Base-by-base conservation (phyloP, 306 rosid species). In the Rubus idaeus region DNA sequence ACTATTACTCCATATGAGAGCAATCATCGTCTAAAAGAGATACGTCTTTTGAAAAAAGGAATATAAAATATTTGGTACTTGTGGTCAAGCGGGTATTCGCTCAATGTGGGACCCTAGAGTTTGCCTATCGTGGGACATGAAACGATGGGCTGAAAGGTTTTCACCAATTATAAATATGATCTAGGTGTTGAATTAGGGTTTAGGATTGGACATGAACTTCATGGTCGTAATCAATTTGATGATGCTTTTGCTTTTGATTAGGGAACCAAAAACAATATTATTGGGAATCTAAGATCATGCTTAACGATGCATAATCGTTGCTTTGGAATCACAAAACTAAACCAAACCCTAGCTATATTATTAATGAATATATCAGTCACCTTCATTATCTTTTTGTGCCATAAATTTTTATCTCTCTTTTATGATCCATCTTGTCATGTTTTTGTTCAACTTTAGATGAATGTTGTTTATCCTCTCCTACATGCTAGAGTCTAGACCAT, bases 81-180 rank as follows among this genome's bases (percentile, higher is more conserved):
- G 90, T 90, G 93, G 91, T 85, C 87, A 86, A 90, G 93, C 79
- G 87, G 77, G 85, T 88, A 81, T 84, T 90, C 79, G 87, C 88
- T 60, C 57, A 81, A 55, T 75, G 10, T 55, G 75, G 68, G 95
- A 77, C 56, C 91, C 96, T 89, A 87, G 10, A 71, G 82, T 60
- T 78, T 57, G 76, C 87, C 79, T 53, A 73, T 84, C 40, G 11
- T 78, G 90, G 8, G 87, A 89, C 97, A 92, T 37, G 93, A 88
- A 85, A 80, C 86, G 89, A 92, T 95, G 97, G 95, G 90, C 86
- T 90, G 88, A 88, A 92, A 90, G 89, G 82, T 84, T 84, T 80
- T 79, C 20, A 63, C 46, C 20, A 16, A 63, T 63, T 13, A 37
- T 10, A 62, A 30, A 62, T 37, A 35, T 60, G 49, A 63, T 63